These are phyloP conservation scores for Globisporangium uncinulatum DNA, from an alignment of 352 stramenopile species.

Conservation along the genomic window DNA sequence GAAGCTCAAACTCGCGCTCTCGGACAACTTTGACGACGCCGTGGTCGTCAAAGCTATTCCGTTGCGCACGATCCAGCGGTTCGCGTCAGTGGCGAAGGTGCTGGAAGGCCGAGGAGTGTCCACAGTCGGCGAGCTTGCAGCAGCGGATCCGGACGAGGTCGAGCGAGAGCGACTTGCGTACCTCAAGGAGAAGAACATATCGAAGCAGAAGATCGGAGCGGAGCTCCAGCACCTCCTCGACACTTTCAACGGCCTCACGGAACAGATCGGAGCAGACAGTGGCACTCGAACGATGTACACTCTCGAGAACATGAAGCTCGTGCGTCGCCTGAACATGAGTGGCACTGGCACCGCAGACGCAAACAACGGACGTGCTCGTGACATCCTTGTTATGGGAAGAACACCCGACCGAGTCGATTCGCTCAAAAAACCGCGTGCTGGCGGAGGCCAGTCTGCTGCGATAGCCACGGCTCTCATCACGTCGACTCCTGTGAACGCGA, in stretches of 20 bases:
- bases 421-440: too few species aligned
- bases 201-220: slow-evolving; percentile 42
- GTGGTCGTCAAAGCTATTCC: slow-evolving; percentile 75
- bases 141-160: slow-evolving; percentile 42
- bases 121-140: slow-evolving; percentile 62
- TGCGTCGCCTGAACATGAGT: background rate
- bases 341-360: background rate
- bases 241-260: slow-evolving; percentile 53
- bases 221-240: slow-evolving; percentile 53
- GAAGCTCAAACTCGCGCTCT: slow-evolving; percentile 64
- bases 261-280: slow-evolving; percentile 36
- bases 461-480: too few species aligned
- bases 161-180: slow-evolving; percentile 50
- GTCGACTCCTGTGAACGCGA: too few species aligned
- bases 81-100: slow-evolving; percentile 50
- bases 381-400: background rate
- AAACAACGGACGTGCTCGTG: background rate
- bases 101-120: slow-evolving; percentile 40
- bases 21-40: slow-evolving; percentile 66
- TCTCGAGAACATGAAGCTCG: slow-evolving; percentile 29
- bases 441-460: too few species aligned
- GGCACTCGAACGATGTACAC: slow-evolving; percentile 31
- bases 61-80: slow-evolving; percentile 59
- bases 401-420: too few species aligned
- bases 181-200: slow-evolving; percentile 39